Evolutionary conservation across 225 moss, liverwort and hornwort species (phyloP), one percentile per base, ranked within the genome.

Genomic region (Straminergon stramineum): DNA sequence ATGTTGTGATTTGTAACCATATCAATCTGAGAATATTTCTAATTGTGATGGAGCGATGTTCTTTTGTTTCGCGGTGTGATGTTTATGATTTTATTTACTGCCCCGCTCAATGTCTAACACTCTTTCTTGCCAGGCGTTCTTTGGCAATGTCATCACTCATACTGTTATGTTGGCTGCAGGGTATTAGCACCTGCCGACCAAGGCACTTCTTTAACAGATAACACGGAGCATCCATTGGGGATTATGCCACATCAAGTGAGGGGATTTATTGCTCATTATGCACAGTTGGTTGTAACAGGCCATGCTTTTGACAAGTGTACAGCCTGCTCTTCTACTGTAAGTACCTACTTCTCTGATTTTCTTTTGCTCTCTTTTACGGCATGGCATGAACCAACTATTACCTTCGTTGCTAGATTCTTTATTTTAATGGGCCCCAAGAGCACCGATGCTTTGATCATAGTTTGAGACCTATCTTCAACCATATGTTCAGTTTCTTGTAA

Each of bases 161-260:
- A 64, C 85, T 87, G 37, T 83, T 80, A n/a, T 84, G 81, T 85
- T 89, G 81, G 83, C 64, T 93, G 87, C 97, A 99, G 99, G 88
- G 81, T 97, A 78, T 87, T 90, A 84, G 95, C 99, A 87, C 97
- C 97, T 79, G 97, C 93, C 76, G 97, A 97, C 89, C 91, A 92
- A 86, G 94, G 93, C 43, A 89, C 85, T 79, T 91, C 95, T 65
- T 81, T 97, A 79, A 93, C 93, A 48, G 99, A 96, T 86, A 94
- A 94, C 84, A 97, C 95, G 56, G 94, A 93, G 64, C 92, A 97
- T 56, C 96, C 97, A 60, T 89, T 97, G 56, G 97, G 97, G 48
- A 97, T 99, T 81, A 92, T 99, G 96, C 97, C 99, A 26, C 99
- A 99, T 94, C 99, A 99, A 96, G 94, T 99, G 56, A 95, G 99